These are phyloP conservation scores for Durio zibethinus DNA, from an alignment of 345 rosid genomes.

Conservation along the genomic window DNA sequence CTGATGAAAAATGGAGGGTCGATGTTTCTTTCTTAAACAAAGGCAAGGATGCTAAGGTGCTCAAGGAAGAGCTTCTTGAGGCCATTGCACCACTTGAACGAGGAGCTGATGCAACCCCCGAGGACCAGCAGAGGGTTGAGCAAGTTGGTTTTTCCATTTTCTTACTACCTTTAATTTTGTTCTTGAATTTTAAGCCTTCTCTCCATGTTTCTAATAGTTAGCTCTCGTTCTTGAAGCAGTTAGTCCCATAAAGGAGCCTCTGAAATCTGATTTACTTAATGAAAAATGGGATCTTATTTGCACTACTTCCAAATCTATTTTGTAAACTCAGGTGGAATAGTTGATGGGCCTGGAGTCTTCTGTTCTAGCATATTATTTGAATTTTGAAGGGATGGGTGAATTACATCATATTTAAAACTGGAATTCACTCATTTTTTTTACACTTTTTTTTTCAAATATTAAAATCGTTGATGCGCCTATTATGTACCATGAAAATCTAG, in stretches of 20 bases:
- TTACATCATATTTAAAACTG: not conserved
- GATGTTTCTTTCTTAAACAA: constrained; percentile 62
- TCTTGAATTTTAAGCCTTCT: not conserved
- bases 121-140: constrained; percentile 71
- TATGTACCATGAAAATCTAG: not conserved
- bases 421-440: not conserved
- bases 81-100: constrained; percentile 72
- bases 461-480: not conserved
- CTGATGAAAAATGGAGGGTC: constrained; percentile 40
- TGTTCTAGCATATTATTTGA: not conserved
- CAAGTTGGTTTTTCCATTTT: constrained; percentile 33
- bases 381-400: not conserved
- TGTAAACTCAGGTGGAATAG: constrained; percentile 66
- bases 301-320: constrained; percentile 79
- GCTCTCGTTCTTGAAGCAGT: constrained; percentile 54
- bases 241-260: constrained; percentile 69
- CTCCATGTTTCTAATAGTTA: not conserved
- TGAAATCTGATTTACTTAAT: constrained; percentile 66
- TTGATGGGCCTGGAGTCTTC: no score
- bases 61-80: constrained; percentile 69
- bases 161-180: not conserved
- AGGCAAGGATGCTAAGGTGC: constrained; percentile 49
- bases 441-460: not conserved
- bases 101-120: constrained; percentile 74
- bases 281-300: constrained; percentile 96